A percentile compares a stretch with the other conserved stretches of the same genome.
Conservation (phyloP, 129 eudicot species). For the Chrysanthemum makinoi region DNA sequence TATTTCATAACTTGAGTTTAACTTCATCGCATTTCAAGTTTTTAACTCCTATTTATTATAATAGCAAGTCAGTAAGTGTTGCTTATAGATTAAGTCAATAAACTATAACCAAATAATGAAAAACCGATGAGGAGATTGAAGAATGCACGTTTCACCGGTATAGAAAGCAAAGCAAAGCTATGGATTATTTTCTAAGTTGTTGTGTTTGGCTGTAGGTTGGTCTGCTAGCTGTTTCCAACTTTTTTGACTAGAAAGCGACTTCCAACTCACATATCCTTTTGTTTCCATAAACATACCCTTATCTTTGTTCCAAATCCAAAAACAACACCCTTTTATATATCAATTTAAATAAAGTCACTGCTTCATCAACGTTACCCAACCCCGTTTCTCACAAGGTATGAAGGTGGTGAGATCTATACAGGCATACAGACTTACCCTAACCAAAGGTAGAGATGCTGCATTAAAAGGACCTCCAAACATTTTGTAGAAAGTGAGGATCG, state of each 20-base stretch:
- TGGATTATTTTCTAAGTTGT: constrained; percentile 33
- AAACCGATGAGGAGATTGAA: constrained; percentile 23
- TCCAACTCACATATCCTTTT: background rate
- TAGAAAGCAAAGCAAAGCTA: constrained; percentile 31
- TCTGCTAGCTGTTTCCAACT: constrained; percentile 44
- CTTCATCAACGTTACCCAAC: background rate
- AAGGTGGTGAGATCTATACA: too few species aligned
- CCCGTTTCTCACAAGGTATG: too few species aligned
- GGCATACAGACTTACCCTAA: too few species aligned
- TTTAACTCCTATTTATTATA: too few species aligned
- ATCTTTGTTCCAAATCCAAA: background rate
- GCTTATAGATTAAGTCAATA: too few species aligned
- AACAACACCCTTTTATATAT: background rate
- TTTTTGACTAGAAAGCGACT: constrained; percentile 34
- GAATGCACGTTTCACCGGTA: constrained; percentile 31
- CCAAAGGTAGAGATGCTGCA: too few species aligned
- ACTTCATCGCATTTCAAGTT: too few species aligned
- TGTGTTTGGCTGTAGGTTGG: constrained; percentile 24
- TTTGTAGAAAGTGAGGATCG: too few species aligned
- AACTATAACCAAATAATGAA: too few species aligned
- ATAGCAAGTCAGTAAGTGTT: too few species aligned
- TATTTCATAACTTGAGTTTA: too few species aligned
- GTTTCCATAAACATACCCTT: constrained; percentile 15
- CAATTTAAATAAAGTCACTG: background rate
- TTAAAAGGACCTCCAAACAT: too few species aligned